These are phyloP conservation scores for Hibiscus mutabilis DNA, from an alignment of 345 rosid species.

Conservation along the genomic window DNA sequence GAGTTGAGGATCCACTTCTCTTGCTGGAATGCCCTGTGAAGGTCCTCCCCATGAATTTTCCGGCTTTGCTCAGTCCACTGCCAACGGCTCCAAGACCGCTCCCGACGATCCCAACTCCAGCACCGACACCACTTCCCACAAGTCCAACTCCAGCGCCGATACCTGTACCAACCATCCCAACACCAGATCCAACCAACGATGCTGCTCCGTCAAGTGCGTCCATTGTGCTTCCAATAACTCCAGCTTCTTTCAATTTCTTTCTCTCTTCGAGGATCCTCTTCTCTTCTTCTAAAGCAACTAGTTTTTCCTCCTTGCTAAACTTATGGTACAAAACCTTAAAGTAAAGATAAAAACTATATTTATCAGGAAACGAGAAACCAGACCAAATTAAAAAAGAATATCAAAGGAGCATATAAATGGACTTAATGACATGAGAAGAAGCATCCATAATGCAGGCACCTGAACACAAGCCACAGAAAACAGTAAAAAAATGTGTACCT, in stretches of 20 bases:
- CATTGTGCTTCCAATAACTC: constrained; percentile 92
- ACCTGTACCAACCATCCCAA: constrained; percentile 60
- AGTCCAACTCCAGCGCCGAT: constrained; percentile 68
- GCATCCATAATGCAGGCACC: neutral
- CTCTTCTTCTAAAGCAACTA: constrained; percentile 79
- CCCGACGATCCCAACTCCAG: constrained; percentile 67
- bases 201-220: constrained; percentile 75
- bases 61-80: constrained; percentile 77
- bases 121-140: constrained; percentile 49
- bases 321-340: constrained; percentile 60
- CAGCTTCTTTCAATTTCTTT: constrained; percentile 77
- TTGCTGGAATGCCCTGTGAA: constrained; percentile 56
- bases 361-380: neutral
- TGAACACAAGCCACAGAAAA: neutral
- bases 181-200: constrained; percentile 57
- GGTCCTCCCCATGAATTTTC: constrained; percentile 78
- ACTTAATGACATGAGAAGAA: neutral
- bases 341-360: neutral
- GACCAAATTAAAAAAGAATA: neutral
- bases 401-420: neutral
- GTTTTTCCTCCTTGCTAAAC: constrained; percentile 81
- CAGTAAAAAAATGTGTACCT: constrained; percentile 36
- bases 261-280: constrained; percentile 80
- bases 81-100: constrained; percentile 75
- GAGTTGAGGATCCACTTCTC: constrained; percentile 55